Evolutionary conservation across 192 early-diverging fungal genomes (phyloP), one percentile per base, ranked within the genome.

Genomic region (Coemansia pectinata): DNA sequence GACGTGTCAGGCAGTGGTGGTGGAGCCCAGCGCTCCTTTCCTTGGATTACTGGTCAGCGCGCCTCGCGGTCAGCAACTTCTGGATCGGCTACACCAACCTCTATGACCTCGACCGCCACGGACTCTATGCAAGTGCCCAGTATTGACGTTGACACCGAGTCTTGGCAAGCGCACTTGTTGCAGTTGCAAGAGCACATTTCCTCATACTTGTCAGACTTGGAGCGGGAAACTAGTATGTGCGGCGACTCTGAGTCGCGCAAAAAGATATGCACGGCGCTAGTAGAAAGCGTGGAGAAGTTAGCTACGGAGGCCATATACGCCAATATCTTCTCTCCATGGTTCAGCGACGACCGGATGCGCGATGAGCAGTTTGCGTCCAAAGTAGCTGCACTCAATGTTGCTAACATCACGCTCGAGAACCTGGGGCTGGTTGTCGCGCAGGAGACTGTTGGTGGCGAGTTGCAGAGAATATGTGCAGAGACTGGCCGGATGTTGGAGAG

Each of bases 291-390:
- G 15, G 84, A 86, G 58, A 76, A 79, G 52, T 58, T 73, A 33
- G 75, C 70, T 1, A 71, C 58, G 10, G 76, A 78, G 31, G 19
- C 74, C 29, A 39, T 80, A 15, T 83, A 86, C 50, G 23, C 67
- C 21, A 47, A 67, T 7, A 47, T 77, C 12, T 86, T 86, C 29
- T 67, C 80, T 34, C 84, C 79, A 0, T 25, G 31, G 21, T 66
- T 72, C 52, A 74, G 81, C 29, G 86, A 89, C 67, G 91, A 90
- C 41, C 74, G 79, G 1, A 61, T 76, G 61, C 86, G 83, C 15
- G 91, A 92, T 61, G 88, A 90, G 60, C 85, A 82, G 48, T 70
- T 90, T 25, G 87, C 86, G 21, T 88, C 88, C 63, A 86, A 88
- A 34, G 88, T 91, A 31, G 89, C 88, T 2, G 91, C 91, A 17